Evolutionary conservation across 495 filamentous ascomycete genomes (phyloP), one percentile per base, ranked within the genome.

Genomic region (Echria macrotheca): DNA sequence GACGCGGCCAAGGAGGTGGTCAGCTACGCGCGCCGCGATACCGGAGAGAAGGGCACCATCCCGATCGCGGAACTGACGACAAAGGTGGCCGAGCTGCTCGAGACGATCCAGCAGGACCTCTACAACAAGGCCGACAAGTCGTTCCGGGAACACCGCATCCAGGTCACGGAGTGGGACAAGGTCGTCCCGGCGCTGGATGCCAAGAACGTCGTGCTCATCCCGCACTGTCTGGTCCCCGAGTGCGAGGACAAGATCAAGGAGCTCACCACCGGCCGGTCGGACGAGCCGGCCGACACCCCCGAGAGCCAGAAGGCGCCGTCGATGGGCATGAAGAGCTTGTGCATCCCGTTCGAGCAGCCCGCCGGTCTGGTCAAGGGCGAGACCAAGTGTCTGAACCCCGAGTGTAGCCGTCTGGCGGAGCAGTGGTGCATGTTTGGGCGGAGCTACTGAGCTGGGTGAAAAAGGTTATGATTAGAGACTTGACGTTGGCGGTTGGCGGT

Each of bases 241-340:
- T 98, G 91, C 67, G 91, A 96, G 73, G 90, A 96, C 58, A 74
- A 84, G 66, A 86, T 98, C 73, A 98, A 98, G 76, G 88, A 94
- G 36, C 68, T 84, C 64, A 93, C 86, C 53, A 85, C 82, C 18
- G 79, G 85, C 43, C 85, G 80, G 60, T 74, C 75, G 11, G 80
- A 83, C 58, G 80, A 85, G 44, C 73, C 78, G 14, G 73, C 77
- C 31, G 85, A 83, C 41, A 77, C 72, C 28, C 79, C 87, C 10
- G 82, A 89, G 54, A 87, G 90, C 59, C 76, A 85, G 56, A 83
- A 81, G 59, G 86, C 86, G 15, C 93, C 94, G 38, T 84, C 81
- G 54, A 97, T 97, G 94, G 93, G 93, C 52, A 94, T 93, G 60
- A 98, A 98, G 81, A 86, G 82, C 52, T 75, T 98, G 59, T 98